These are phyloP conservation scores for Suillus variegatus DNA, from an alignment of 768 basidiomycete genomes.

Conservation along the genomic window DNA sequence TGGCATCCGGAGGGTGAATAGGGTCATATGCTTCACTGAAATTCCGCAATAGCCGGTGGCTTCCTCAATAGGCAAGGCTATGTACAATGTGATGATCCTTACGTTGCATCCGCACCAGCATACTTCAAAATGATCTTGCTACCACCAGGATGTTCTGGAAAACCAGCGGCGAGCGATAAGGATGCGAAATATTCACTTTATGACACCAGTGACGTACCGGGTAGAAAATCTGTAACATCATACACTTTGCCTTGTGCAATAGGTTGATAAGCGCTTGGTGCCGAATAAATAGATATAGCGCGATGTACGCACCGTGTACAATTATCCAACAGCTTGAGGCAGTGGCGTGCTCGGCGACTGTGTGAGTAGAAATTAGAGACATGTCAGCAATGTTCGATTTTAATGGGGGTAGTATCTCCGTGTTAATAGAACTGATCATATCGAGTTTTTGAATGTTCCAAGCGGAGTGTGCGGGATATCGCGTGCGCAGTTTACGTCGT, in stretches of 20 bases:
- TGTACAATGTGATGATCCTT: conserved; percentile 26
- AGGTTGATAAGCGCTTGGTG: conserved; percentile 5
- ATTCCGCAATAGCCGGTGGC: conserved; percentile 4
- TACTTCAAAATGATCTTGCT: conserved; percentile 85
- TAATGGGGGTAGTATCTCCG: not conserved
- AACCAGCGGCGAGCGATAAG: not conserved
- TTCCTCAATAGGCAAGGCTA: not conserved
- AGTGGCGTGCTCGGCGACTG: conserved; percentile 53
- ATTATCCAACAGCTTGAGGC: conserved; percentile 81
- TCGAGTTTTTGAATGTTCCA: conserved; percentile 15
- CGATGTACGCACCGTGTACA: conserved; percentile 61
- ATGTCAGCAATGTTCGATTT: conserved; percentile 8
- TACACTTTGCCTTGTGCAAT: conserved; percentile 62
- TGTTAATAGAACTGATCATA: not conserved
- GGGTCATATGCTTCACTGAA: conserved; percentile 78
- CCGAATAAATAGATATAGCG: not conserved
- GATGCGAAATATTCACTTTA: not conserved
- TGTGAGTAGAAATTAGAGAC: conserved; percentile 17
- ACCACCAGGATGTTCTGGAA: conserved; percentile 73
- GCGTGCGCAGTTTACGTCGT: conserved; percentile 5
- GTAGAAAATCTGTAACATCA: conserved; percentile 78
- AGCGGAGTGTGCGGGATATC: conserved; percentile 19
- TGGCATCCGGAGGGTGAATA: conserved; percentile 86
- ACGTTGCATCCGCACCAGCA: conserved; percentile 90
- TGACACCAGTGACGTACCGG: conserved; percentile 43